Evolutionary conservation across 169 alveolate genomes (phyloP), one percentile per base, ranked within the genome.

Genomic region (Plasmodium gaboni): DNA sequence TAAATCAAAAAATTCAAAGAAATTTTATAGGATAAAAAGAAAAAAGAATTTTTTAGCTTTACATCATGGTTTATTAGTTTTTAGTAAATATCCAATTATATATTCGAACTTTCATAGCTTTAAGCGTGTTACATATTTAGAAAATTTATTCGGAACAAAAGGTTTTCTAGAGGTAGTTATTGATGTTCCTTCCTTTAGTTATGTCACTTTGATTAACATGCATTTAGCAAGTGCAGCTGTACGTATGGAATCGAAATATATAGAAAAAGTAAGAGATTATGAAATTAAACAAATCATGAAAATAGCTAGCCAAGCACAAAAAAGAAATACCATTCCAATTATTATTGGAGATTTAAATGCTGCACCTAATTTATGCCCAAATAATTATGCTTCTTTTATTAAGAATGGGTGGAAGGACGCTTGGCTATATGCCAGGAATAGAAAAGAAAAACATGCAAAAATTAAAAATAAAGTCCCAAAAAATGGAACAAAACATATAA

Each of bases 211-310:
- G 70, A 93, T 95, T 59, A 96, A 96, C 65, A 95, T 96, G 85
- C 98, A 96, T 69, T 83, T 96, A 96, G 98, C 98, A 24, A 94
- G 97, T 71, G 98, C 96, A n/a, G 95, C 97, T 28, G 96, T 93
- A 46, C 95, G 96, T 59, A 97, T 98, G 4, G 98, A 96, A 78
- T 96, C 98, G 12, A 92, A 93, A 19, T 94, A 92, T 67, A 93
- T 96, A 9, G 98, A 96, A 78, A 92, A 94, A 67, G 93, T 96
- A 50, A 69, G 98, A 70, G 93, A 93, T 76, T 96, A 92, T 57
- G 98, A 96, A 85, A 95, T 96, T 17, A 95, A 92, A 59, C 98
- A 96, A 69, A 94, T 96, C 13, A 74, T 96, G 74, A 92, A 87
- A 50, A 95, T 94, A 10, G 92, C 97, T 57, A 96, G 94, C 38